A percentile compares a stretch with the other conserved stretches of the same genome.
These are phyloP conservation scores for Didymella exigua DNA, from an alignment of 2,329 filamentous ascomycete species.

Conservation along the genomic window DNA sequence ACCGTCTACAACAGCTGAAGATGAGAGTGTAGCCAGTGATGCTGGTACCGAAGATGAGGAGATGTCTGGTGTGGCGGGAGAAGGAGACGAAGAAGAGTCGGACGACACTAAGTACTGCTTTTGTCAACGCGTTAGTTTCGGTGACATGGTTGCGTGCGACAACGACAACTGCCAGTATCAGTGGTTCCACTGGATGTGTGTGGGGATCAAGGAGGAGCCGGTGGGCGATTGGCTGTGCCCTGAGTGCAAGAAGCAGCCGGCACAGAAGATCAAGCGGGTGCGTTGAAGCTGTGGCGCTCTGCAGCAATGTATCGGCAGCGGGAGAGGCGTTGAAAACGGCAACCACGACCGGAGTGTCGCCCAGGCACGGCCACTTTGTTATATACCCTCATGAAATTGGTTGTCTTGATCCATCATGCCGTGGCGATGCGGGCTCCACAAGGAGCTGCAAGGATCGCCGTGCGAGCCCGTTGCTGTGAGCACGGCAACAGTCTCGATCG, in stretches of 20 bases:
- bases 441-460: conserved; percentile 11
- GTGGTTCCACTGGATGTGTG: conserved; percentile 82
- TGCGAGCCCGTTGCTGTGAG: conserved; percentile 6
- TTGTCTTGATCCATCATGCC: background rate
- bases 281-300: conserved; percentile 27
- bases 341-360: conserved; percentile 6
- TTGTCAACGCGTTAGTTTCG: conserved; percentile 82
- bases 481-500: conserved; percentile 12
- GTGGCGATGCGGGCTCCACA: conserved; percentile 9
- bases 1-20: conserved; percentile 54
- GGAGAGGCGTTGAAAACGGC: conserved; percentile 22
- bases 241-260: conserved; percentile 47
- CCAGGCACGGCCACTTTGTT: conserved; percentile 3
- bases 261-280: conserved; percentile 50
- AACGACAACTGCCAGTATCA: conserved; percentile 80
- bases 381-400: conserved; percentile 16
- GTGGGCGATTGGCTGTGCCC: conserved; percentile 59
- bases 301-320: conserved; percentile 14
- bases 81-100: conserved; percentile 67
- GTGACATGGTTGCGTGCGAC: conserved; percentile 89
- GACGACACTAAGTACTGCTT: conserved; percentile 81
- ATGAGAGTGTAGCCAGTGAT: conserved; percentile 60
- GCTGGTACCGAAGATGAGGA: conserved; percentile 51
- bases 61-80: conserved; percentile 57
- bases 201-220: conserved; percentile 57